Evolutionary conservation across 306 rosid genomes (phyloP), one percentile per base, ranked within the genome.

Genomic region (Sophora flavescens): DNA sequence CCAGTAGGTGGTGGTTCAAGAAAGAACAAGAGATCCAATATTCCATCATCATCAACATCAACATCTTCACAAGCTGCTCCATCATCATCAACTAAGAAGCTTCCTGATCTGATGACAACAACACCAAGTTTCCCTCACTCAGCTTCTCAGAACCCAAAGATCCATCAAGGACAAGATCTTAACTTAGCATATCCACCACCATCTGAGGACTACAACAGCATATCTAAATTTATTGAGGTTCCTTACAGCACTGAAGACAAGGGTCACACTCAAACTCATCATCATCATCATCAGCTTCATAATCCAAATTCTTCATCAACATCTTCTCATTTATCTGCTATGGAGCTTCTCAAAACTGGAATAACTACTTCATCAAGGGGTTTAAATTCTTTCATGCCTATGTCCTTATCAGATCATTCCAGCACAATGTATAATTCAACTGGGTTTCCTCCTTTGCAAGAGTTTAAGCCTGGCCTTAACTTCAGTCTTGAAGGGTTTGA

Each of bases 1-100:
- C 99, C 99, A 7, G 99, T 96, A 0, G 99, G 99, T 72, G 99
- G 99, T 45, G 97, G 97, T 17, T 92, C 99, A 10, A 85, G 99
- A 83, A 95, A 95, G 83, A 96, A 92, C 90, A 96, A 92, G 75
- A 88, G 96, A 77, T 82, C 97, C 6, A 35, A 35, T 2, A 48
- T 81, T 3, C 69, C 93, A 5, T n/a, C 87, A 50, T 8, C 89
- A 15, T 41, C 95, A 74, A 0, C 91, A 15, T 77, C 93, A 61
- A 3, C 90, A 14, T 4, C 85, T 35, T 4, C 66, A 9, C 9
- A 76, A 3, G 1, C 74, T 32, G 1, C 74, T 32, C 53, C 81
- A 10, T 22, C 78, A 6, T 53, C 83, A 52, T 56, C 87, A 44
- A 54, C 84, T 8, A 93, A 83, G 63, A 89, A 84, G 72, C 54